Evolutionary conservation across 2,329 filamentous ascomycete species (phyloP).

Genomic region (Pleomassaria siparia): DNA sequence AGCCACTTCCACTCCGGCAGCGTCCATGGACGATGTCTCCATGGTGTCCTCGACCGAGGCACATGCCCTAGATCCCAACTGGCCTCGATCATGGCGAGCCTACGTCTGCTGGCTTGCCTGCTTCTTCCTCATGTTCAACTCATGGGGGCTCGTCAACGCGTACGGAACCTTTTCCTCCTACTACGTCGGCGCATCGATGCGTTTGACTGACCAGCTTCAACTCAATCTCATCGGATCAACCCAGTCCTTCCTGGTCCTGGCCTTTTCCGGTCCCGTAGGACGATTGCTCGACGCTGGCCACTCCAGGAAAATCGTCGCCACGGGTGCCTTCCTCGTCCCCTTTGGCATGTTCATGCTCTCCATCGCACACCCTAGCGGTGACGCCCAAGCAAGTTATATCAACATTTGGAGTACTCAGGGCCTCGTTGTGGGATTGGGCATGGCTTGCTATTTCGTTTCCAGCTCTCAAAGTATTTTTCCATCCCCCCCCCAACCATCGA

Average conservation of each 20-base stretch:
- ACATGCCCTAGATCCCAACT: conserved; percentile 38
- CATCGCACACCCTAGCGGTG: conserved; percentile 43
- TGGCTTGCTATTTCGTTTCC: conserved; percentile 56
- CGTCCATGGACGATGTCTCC: conserved; percentile 24
- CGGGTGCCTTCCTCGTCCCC: conserved; percentile 47
- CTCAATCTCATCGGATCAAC: conserved; percentile 53
- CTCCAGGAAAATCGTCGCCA: conserved; percentile 42
- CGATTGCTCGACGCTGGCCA: conserved; percentile 53
- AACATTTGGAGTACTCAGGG: conserved; percentile 53
- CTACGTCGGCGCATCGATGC: conserved; percentile 50
- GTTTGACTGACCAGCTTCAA: conserved; percentile 41
- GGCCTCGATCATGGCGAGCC: conserved; percentile 49
- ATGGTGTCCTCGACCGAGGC: conserved; percentile 15
- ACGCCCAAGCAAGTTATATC: conserved; percentile 43
- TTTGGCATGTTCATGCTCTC: conserved; percentile 50
- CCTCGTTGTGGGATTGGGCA: conserved; percentile 50
- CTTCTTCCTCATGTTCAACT: conserved; percentile 55
- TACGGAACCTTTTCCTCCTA: conserved; percentile 55
- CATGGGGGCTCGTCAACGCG: conserved; percentile 52
- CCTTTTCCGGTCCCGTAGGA: conserved; percentile 50
- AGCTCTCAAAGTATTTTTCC: conserved; percentile 51
- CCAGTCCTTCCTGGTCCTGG: conserved; percentile 50
- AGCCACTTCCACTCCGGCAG: conserved; percentile 21
- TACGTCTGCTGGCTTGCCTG: conserved; percentile 50
- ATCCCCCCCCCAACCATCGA: not conserved